Conservation (phyloP, 129 eudicot species). For the Chrysanthemum seticuspe region DNA sequence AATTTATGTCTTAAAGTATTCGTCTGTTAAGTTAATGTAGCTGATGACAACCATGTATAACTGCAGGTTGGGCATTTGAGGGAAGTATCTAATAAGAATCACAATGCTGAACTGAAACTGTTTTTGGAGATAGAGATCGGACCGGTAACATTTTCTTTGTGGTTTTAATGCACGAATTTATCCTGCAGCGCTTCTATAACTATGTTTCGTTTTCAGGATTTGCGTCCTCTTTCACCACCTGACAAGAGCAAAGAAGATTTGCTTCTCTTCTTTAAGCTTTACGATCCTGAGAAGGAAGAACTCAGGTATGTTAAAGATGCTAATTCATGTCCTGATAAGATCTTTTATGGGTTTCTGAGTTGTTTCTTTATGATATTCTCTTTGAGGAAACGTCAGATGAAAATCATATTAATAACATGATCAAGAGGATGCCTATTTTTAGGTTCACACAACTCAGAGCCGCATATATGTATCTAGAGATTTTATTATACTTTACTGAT, state of each 20-base stretch:
- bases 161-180: constrained; percentile 5
- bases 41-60: constrained; percentile 21
- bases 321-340: not conserved
- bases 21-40: constrained; percentile 18
- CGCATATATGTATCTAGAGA: constrained; percentile 1
- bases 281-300: constrained; percentile 91
- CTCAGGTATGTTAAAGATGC: constrained; percentile 55
- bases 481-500: constrained; percentile 9
- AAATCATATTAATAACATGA: not conserved
- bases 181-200: not conserved
- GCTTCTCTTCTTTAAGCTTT: constrained; percentile 88
- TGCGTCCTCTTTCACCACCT: constrained; percentile 72
- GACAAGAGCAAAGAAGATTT: constrained; percentile 92
- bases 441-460: constrained; percentile 11
- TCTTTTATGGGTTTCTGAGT: not conserved
- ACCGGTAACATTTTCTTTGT: constrained; percentile 45
- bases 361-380: constrained; percentile 6
- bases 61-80: constrained; percentile 89
- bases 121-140: constrained; percentile 88
- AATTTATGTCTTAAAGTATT: not conserved
- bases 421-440: constrained; percentile 3
- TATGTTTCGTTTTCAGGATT: constrained; percentile 49
- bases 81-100: constrained; percentile 76
- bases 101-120: constrained; percentile 90
- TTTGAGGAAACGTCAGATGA: constrained; percentile 14